Evolutionary conservation across 1,139 yeast genomes (phyloP), one percentile per base, ranked within the genome.

Genomic region (Taphrina flavorubra): DNA sequence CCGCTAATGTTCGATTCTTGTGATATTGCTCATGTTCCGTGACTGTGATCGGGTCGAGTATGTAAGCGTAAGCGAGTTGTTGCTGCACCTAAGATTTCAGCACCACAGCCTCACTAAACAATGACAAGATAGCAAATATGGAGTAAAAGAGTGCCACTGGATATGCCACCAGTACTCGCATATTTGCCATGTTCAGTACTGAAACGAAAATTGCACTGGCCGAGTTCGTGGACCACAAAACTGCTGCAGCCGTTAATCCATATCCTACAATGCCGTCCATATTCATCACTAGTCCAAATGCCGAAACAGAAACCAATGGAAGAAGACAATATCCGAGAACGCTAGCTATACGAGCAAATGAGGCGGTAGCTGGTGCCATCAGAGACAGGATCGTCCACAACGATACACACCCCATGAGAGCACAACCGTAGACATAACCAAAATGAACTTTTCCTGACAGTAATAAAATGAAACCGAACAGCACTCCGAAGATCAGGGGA

Each of bases 361-460:
- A 95, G 69, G 90, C 84, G 51, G 76, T 74, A 10, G 73, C 75
- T 55, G 81, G 81, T 31, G 92, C 86, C 99, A 94, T 94, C 72
- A 92, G 82, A 77, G 89, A 91, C 77, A 95, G 88, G 71, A 95
- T 82, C 73, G 85, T 85, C 78, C 92, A 97, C 74, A 92, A 85
- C 53, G 96, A 86, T 18, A 91, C 76, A 1, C 96, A 89, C 14
- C 99, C 99, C 74, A 92, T 87, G 65, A 95, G 80, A 0, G 97
- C 99, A 58, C 94, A 96, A 37, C 99, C 99, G 76, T 94, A 94
- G 68, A 94, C 90, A 78, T 95, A 95, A 2, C 99, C 98, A 77
- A 94, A 94, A 77, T 94, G 98, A 20, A 92, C 91, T 77, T 92
- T 94, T 14, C 99, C 99, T 0, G 96, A 68, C 47, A 74, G 65